Percentiles rank a stretch among this genome's conserved stretches.
Conservation (phyloP, 139 green algal species). For the Protoeuglena noctilucae region DNA sequence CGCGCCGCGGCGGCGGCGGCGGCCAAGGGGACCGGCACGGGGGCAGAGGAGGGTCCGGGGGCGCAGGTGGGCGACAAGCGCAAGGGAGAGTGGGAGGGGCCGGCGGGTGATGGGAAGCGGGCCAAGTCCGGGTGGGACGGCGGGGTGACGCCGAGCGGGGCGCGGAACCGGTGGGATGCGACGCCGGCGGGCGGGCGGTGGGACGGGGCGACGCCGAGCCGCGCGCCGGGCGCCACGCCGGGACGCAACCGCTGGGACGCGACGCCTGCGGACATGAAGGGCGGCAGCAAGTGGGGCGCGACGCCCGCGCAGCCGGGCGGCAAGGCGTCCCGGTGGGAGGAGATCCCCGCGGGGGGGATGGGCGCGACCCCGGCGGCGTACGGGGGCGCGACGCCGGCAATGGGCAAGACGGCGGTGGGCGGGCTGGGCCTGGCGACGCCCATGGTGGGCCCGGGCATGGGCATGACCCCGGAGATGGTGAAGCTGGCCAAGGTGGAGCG, state of each 20-base stretch:
- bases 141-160: too few species aligned
- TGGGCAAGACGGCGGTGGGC: constrained; percentile 15
- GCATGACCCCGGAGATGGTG: constrained; percentile 66
- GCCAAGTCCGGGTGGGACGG: too few species aligned
- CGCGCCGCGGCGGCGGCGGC: constrained; percentile 9
- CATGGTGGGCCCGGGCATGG: constrained; percentile 8
- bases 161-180: background rate
- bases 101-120: too few species aligned
- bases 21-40: constrained; percentile 30
- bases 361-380: background rate
- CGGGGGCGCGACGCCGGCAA: constrained; percentile 16
- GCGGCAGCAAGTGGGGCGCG: constrained; percentile 10
- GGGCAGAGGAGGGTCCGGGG: constrained; percentile 8
- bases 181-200: background rate
- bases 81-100: too few species aligned
- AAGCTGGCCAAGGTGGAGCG: constrained; percentile 30
- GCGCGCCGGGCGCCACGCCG: constrained; percentile 19
- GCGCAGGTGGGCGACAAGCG: constrained; percentile 27
- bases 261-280: constrained; percentile 14
- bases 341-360: constrained; percentile 41
- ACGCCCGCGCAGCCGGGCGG: constrained; percentile 20
- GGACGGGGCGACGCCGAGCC: constrained; percentile 5
- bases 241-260: constrained; percentile 1
- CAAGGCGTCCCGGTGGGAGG: constrained; percentile 71
- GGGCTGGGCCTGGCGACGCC: constrained; percentile 53